These are phyloP conservation scores for Globisporangium irregulare DNA, from an alignment of 352 stramenopile genomes.

Conservation along the genomic window DNA sequence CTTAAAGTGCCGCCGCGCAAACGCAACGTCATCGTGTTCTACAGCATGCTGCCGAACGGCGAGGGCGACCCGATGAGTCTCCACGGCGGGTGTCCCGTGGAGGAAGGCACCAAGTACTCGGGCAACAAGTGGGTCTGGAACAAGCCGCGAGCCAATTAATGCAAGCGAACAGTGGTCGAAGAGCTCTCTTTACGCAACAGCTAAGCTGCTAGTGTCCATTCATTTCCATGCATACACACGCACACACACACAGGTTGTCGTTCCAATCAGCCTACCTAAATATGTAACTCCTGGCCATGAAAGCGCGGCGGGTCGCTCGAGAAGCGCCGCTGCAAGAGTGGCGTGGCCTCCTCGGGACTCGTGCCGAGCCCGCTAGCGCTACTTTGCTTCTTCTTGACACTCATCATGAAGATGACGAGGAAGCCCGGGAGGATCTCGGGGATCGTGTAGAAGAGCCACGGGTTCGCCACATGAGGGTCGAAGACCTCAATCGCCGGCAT, in stretches of 20 bases:
- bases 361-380: slow-evolving; percentile 7
- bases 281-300: slow-evolving; percentile 52
- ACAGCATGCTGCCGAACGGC: slow-evolving; percentile 71
- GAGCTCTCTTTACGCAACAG: background rate
- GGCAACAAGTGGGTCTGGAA: slow-evolving; percentile 86
- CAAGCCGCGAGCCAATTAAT: slow-evolving; percentile 31
- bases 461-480: slow-evolving; percentile 64
- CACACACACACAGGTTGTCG: background rate
- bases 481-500: slow-evolving; percentile 70
- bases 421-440: slow-evolving; percentile 65
- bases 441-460: slow-evolving; percentile 77
- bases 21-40: slow-evolving; percentile 74
- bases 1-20: slow-evolving; percentile 59
- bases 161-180: background rate
- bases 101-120: slow-evolving; percentile 71
- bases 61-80: slow-evolving; percentile 57
- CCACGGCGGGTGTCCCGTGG: slow-evolving; percentile 60
- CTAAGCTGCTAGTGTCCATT: background rate
- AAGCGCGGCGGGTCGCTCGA: slow-evolving; percentile 54
- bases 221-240: background rate
- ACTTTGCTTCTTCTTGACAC: slow-evolving; percentile 42
- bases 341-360: slow-evolving; percentile 37
- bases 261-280: slow-evolving; percentile 24
- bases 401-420: slow-evolving; percentile 81
- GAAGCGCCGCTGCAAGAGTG: slow-evolving; percentile 37